phyloP scores from a whole-genome alignment of 768 basidiomycete species.

The Rhodosporidiobolus sp. region DNA sequence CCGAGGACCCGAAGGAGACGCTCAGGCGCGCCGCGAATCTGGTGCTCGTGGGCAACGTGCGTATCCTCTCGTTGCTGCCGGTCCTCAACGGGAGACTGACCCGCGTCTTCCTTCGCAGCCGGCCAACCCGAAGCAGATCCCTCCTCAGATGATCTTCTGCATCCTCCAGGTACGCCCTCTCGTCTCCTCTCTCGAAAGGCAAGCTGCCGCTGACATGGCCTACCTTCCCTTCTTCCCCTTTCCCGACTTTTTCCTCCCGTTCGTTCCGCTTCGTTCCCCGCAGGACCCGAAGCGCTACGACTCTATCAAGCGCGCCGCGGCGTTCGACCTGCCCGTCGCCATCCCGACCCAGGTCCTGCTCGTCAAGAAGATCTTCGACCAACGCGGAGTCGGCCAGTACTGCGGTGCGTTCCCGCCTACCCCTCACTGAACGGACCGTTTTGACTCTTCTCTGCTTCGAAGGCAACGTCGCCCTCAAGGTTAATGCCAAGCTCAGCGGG shows the following conservation, averaged over 20 bases:
- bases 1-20: neutral
- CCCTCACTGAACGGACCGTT: neutral
- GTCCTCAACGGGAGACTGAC: too few species aligned
- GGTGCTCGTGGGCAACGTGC: neutral
- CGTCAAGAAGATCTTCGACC: slow-evolving; percentile 22
- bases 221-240: neutral
- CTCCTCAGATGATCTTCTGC: slow-evolving; percentile 33
- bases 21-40: neutral
- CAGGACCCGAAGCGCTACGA: slow-evolving; percentile 28
- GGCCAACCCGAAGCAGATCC: neutral
- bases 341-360: slow-evolving; percentile 5
- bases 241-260: too few species aligned
- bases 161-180: slow-evolving; percentile 7
- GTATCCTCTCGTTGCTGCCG: neutral
- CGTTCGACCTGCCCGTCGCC: slow-evolving; percentile 27
- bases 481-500: slow-evolving; percentile 34
- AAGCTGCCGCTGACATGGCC: too few species aligned
- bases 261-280: too few species aligned
- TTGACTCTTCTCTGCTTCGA: neutral
- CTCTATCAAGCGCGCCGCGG: slow-evolving; percentile 23
- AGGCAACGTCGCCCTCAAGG: slow-evolving; percentile 10
- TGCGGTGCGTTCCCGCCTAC: neutral
- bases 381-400: slow-evolving; percentile 35
- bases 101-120: too few species aligned
- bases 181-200: neutral